phyloP scores from a whole-genome alignment of 73 alveolate species.

The Paramecium bursaria region DNA sequence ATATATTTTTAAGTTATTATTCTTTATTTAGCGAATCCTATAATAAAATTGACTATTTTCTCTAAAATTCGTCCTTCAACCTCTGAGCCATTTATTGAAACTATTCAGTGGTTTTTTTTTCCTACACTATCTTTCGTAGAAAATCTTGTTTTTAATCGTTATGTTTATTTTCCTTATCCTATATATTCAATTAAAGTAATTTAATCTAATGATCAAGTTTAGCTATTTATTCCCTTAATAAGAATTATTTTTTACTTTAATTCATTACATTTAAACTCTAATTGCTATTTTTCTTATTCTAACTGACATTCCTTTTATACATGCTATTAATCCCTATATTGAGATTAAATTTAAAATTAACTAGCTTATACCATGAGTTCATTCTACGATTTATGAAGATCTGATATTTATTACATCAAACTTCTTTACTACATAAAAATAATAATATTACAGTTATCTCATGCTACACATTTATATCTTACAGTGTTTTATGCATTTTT shows the following conservation, averaged over 20 bases:
- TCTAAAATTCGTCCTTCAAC: constrained; percentile 32
- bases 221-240: background rate
- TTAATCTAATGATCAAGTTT: constrained; percentile 13
- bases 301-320: background rate
- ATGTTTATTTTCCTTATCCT: constrained; percentile 16
- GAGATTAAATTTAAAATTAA: background rate
- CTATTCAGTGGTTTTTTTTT: constrained; percentile 10
- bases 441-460: constrained; percentile 9
- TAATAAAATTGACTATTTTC: constrained; percentile 12
- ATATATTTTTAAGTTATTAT: background rate
- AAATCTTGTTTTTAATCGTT: constrained; percentile 21
- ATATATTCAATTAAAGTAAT: background rate
- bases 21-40: constrained; percentile 46
- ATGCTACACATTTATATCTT: constrained; percentile 19
- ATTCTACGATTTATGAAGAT: constrained; percentile 27
- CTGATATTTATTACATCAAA: constrained; percentile 18
- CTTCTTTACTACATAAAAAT: constrained; percentile 49
- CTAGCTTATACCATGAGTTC: constrained; percentile 26
- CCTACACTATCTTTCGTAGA: background rate
- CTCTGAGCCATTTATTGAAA: constrained; percentile 15
- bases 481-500: constrained; percentile 1
- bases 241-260: constrained; percentile 6
- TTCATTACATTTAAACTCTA: constrained; percentile 8
- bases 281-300: constrained; percentile 32
- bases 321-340: background rate